A percentile compares a stretch with the other conserved stretches of the same genome.
Evolutionary conservation across 805 yeast species (phyloP).

Genomic region (Lipomyces yamadae): DNA sequence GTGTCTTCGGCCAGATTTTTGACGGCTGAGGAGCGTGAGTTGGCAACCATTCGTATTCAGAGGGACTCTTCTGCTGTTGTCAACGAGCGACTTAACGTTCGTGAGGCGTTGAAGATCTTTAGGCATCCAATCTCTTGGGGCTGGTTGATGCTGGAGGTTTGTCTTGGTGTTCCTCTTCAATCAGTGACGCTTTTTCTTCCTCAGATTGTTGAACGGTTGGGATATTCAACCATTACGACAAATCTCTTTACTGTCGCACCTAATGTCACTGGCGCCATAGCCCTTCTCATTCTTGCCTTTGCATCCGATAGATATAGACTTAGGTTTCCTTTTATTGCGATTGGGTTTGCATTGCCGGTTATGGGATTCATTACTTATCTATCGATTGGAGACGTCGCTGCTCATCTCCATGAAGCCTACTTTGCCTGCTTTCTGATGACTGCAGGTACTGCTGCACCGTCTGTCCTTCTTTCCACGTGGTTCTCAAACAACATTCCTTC

Average conservation of each 20-base stretch:
- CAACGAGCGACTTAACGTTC: conserved; percentile 47
- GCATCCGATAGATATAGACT: conserved; percentile 50
- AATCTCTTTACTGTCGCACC: conserved; percentile 68
- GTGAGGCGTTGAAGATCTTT: conserved; percentile 53
- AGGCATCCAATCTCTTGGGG: conserved; percentile 53
- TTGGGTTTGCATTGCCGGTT: conserved; percentile 50
- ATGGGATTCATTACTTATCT: conserved; percentile 56
- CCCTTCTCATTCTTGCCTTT: conserved; percentile 50
- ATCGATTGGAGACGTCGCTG: conserved; percentile 51
- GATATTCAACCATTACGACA: conserved; percentile 69
- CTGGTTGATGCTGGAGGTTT: conserved; percentile 54
- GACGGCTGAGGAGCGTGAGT: conserved; percentile 50
- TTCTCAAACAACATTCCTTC: conserved; percentile 57
- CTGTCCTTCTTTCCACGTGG: conserved; percentile 58
- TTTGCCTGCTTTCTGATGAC: conserved; percentile 55
- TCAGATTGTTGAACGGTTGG: conserved; percentile 60
- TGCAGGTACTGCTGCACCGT: conserved; percentile 55
- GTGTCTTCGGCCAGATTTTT: conserved; percentile 49
- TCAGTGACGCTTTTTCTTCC: conserved; percentile 48
- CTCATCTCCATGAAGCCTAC: conserved; percentile 51
- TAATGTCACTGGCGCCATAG: conserved; percentile 54
- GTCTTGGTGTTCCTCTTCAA: conserved; percentile 56
- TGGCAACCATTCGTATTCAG: conserved; percentile 50
- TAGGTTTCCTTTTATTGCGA: conserved; percentile 50
- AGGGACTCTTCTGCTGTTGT: conserved; percentile 54